Conservation (phyloP, 768 basidiomycete species). For the Serendipita indica region DNA sequence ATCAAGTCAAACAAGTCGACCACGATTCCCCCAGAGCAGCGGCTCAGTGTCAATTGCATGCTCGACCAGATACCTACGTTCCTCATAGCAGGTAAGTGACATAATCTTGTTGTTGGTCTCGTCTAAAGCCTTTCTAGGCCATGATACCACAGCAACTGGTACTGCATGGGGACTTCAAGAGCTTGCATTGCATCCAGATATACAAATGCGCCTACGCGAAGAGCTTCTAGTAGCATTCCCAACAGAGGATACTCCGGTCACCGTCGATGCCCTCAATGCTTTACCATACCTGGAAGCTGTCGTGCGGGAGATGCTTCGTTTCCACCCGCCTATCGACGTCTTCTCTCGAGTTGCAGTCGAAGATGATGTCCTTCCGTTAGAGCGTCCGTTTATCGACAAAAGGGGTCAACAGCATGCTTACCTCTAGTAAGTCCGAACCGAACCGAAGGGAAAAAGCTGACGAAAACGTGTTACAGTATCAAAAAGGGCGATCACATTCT, state of each 20-base stretch:
- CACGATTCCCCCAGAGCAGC: neutral
- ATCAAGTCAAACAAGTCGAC: conserved; percentile 11
- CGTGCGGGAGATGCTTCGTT: conserved; percentile 40
- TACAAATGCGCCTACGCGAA: conserved; percentile 42
- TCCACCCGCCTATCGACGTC: conserved; percentile 42
- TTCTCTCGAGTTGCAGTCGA: conserved; percentile 40
- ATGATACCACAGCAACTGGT: conserved; percentile 21
- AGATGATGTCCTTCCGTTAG: conserved; percentile 46
- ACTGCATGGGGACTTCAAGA: conserved; percentile 46
- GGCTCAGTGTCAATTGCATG: neutral
- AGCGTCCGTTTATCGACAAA: conserved; percentile 28
- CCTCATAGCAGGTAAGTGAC: conserved; percentile 36
- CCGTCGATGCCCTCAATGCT: conserved; percentile 23
- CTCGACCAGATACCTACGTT: conserved; percentile 38
- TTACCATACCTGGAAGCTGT: conserved; percentile 47
- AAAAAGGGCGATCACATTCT: conserved; percentile 40
- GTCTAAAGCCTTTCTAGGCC: conserved; percentile 8
- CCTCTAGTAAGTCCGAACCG: conserved; percentile 18
- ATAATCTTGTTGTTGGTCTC: neutral
- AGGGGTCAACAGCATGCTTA: conserved; percentile 24
- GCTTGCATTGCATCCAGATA: conserved; percentile 31
- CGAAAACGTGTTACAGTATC: conserved; percentile 22
- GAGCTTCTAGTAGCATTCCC: conserved; percentile 30
- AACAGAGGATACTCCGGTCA: neutral
- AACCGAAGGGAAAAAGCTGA: conserved; percentile 9